Evolutionary conservation across 2,329 filamentous ascomycete genomes (phyloP).

Genomic region (Trichoderma sp.): DNA sequence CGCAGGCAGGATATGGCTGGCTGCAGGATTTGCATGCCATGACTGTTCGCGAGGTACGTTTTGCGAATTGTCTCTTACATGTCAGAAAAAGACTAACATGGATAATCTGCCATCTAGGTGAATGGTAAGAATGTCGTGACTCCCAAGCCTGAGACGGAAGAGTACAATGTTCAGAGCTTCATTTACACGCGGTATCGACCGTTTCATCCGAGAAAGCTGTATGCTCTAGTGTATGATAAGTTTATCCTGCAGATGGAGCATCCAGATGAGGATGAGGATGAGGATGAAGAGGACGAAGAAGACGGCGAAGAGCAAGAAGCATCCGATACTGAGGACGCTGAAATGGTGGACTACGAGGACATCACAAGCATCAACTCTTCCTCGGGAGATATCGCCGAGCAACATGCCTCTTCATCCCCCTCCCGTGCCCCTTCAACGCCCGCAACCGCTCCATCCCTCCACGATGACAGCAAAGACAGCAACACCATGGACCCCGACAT

Average conservation of each 20-base stretch:
- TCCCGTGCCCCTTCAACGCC: background rate
- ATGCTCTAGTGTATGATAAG: constrained; percentile 49
- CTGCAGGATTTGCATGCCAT: constrained; percentile 69
- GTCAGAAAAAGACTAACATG: background rate
- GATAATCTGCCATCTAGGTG: constrained; percentile 35
- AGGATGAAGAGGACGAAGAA: constrained; percentile 40
- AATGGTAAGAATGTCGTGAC: constrained; percentile 56
- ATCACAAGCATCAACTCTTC: constrained; percentile 27
- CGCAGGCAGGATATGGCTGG: constrained; percentile 68
- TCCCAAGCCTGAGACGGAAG: constrained; percentile 70
- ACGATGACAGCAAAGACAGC: background rate
- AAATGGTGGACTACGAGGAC: background rate
- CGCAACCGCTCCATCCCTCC: background rate
- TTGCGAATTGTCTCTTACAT: background rate
- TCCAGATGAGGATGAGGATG: constrained; percentile 40
- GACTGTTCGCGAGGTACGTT: constrained; percentile 57
- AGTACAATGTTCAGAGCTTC: constrained; percentile 72
- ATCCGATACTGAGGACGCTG: constrained; percentile 21
- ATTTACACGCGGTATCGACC: constrained; percentile 64
- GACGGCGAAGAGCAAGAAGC: constrained; percentile 33
- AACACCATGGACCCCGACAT: constrained; percentile 28
- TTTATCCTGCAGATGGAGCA: constrained; percentile 54
- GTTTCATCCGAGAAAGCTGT: constrained; percentile 52
- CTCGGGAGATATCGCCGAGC: constrained; percentile 13
- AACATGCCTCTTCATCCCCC: background rate